These are phyloP conservation scores for Xylaria scruposa DNA, from an alignment of 495 filamentous ascomycete species.

Conservation along the genomic window DNA sequence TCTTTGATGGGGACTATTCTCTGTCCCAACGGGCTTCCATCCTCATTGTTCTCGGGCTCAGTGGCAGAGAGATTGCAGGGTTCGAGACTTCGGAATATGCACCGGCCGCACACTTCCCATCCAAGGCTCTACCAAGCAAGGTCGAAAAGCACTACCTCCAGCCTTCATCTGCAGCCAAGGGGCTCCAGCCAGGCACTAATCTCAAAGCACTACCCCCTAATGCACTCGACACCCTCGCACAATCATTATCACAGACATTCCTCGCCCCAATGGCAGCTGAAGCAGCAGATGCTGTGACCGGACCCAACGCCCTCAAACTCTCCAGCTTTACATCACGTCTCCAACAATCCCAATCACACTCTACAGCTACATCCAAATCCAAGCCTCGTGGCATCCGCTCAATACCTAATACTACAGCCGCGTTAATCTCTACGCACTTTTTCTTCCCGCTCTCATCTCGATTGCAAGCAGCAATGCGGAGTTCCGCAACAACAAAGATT, in stretches of 20 bases:
- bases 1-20: constrained; percentile 92
- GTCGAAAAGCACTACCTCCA: constrained; percentile 58
- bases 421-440: constrained; percentile 75
- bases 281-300: constrained; percentile 72
- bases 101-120: constrained; percentile 65
- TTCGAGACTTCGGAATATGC: constrained; percentile 68
- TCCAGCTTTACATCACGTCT: constrained; percentile 54
- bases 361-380: constrained; percentile 28
- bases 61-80: constrained; percentile 87
- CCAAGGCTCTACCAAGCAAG: constrained; percentile 69
- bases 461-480: constrained; percentile 60
- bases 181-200: constrained; percentile 31
- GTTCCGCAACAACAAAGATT: constrained; percentile 51
- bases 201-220: constrained; percentile 59
- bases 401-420: constrained; percentile 76
- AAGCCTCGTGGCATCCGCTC: constrained; percentile 64
- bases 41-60: constrained; percentile 80
- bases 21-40: constrained; percentile 81
- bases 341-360: constrained; percentile 29
- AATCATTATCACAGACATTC: constrained; percentile 68
- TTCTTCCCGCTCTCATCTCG: constrained; percentile 78
- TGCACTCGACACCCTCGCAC: constrained; percentile 67
- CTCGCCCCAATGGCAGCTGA: constrained; percentile 79
- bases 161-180: constrained; percentile 27
- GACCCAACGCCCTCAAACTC: constrained; percentile 84